A percentile compares a stretch with the other conserved stretches of the same genome.
Conservation (phyloP, 2,329 filamentous ascomycete species). For the Alternaria brassicicola region DNA sequence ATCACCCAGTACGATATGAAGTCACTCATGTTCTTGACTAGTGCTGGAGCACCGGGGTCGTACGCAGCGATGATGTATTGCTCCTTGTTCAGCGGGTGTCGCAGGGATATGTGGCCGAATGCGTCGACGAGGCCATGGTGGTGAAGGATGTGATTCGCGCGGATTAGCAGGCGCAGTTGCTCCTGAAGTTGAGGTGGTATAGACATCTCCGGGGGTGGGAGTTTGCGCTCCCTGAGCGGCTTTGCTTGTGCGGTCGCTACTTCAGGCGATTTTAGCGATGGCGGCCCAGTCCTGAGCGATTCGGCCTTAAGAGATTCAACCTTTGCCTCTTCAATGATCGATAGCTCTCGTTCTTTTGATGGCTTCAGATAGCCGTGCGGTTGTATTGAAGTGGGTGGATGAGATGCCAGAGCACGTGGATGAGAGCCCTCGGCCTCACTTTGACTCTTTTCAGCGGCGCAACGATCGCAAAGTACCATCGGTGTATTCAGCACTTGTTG, state of each 20-base stretch:
- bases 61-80: slow-evolving; percentile 58
- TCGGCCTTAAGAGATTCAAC: neutral
- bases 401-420: neutral
- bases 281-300: neutral
- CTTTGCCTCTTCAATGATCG: neutral
- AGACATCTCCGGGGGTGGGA: neutral
- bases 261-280: neutral
- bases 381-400: neutral
- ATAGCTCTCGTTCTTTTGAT: neutral
- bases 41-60: slow-evolving; percentile 53
- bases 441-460: slow-evolving; percentile 4
- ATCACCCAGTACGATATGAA: slow-evolving; percentile 56
- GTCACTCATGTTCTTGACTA: slow-evolving; percentile 53
- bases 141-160: slow-evolving; percentile 58
- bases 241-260: neutral
- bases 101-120: slow-evolving; percentile 60
- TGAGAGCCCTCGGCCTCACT: neutral
- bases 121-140: slow-evolving; percentile 58
- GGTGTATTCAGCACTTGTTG: neutral
- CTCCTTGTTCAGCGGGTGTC: slow-evolving; percentile 53
- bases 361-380: neutral
- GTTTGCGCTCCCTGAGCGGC: neutral
- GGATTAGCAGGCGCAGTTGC: slow-evolving; percentile 30
- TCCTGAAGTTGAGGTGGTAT: slow-evolving; percentile 23
- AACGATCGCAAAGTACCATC: slow-evolving; percentile 15